A percentile compares a stretch with the other conserved stretches of the same genome.
Conservation (phyloP, 169 alveolate species). For the Perkinsus chesapeaki region DNA sequence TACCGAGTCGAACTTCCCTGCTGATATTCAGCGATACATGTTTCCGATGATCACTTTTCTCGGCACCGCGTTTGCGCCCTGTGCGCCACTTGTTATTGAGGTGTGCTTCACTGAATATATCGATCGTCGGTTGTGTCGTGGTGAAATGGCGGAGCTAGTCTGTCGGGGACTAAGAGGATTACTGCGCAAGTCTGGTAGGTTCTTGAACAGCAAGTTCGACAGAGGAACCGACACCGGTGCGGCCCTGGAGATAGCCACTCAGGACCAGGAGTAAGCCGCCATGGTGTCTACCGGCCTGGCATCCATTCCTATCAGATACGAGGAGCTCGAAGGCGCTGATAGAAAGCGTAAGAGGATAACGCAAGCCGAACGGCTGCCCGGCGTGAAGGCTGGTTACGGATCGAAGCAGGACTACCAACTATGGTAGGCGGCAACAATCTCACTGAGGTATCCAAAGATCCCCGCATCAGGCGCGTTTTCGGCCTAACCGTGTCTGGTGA, state of each 20-base stretch:
- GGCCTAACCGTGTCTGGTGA: neutral
- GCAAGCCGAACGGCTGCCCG: neutral
- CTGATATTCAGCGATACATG: no score
- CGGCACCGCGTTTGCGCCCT: no score
- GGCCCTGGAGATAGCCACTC: neutral
- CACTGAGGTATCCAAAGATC: neutral
- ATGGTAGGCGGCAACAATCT: neutral
- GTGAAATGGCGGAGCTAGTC: no score
- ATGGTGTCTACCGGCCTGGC: neutral
- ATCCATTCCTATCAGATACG: neutral
- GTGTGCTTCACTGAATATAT: no score
- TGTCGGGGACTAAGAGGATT: no score
- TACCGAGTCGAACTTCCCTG: no score
- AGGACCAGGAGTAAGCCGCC: neutral
- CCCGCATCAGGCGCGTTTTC: neutral
- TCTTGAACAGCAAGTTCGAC: neutral
- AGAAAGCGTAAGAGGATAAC: neutral
- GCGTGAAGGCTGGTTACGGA: neutral
- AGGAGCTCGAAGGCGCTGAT: neutral
- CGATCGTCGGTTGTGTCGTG: no score
- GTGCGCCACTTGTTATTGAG: no score
- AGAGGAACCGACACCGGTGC: neutral
- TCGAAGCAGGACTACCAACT: neutral
- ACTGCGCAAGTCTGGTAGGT: no score
- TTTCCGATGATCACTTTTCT: no score